These are phyloP conservation scores for Solanum bulbocastanum DNA, from an alignment of 257 asterid species.

Conservation along the genomic window DNA sequence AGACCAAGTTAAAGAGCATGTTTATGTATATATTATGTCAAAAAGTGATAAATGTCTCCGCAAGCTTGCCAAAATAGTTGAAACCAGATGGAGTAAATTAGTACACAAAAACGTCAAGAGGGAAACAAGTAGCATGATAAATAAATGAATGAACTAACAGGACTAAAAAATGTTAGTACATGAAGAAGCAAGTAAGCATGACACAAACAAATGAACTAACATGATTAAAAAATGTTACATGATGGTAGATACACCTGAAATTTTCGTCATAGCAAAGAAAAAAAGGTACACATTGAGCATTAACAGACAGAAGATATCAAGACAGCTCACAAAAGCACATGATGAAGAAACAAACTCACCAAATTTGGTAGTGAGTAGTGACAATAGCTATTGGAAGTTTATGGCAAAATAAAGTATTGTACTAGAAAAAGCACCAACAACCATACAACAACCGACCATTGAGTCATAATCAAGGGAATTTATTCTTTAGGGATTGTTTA, in stretches of 20 bases:
- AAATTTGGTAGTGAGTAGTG: not conserved
- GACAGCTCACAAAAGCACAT: constrained; percentile 31
- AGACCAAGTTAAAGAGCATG: no score
- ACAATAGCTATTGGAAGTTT: not conserved
- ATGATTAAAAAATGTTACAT: not conserved
- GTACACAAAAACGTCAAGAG: not conserved
- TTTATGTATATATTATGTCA: not conserved
- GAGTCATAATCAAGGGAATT: not conserved
- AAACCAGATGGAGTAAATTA: not conserved
- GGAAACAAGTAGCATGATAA: not conserved
- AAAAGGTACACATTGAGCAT: not conserved
- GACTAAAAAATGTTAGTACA: not conserved
- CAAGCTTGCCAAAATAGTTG: not conserved
- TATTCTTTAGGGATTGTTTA: not conserved
- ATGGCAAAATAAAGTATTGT: not conserved
- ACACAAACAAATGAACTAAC: not conserved
- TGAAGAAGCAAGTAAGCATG: not conserved
- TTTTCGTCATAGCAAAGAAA: not conserved
- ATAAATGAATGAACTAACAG: not conserved
- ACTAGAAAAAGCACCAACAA: not conserved
- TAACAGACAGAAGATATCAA: constrained; percentile 6
- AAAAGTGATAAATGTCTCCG: not conserved
- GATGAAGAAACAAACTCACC: not conserved
- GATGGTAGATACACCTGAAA: not conserved
- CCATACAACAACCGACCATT: not conserved